A percentile compares a stretch with the other conserved stretches of the same genome.
Evolutionary conservation across 2,329 filamentous ascomycete species (phyloP).

Genomic region (Pseudomassariella vexata): DNA sequence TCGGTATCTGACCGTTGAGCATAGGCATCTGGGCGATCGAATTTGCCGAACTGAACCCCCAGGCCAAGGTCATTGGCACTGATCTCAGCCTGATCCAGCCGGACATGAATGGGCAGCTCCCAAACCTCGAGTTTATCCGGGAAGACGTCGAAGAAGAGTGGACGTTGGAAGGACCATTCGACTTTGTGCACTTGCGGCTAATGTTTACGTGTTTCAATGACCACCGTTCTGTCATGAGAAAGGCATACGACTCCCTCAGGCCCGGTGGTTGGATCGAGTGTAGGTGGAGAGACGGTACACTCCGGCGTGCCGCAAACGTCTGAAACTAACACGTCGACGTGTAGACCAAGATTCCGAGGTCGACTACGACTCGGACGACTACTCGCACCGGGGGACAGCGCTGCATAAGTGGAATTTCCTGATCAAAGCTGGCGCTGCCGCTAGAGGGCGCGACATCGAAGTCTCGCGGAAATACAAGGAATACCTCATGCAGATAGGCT

Average conservation of each 20-base stretch:
- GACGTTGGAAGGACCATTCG: conserved; percentile 1
- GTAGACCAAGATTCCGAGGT: conserved; percentile 4
- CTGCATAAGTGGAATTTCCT: conserved; percentile 4
- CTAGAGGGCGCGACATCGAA: conserved; percentile 3
- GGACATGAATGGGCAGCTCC: not conserved
- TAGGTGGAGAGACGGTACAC: no score
- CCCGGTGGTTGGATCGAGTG: conserved; percentile 8
- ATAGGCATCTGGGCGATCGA: conserved; percentile 6
- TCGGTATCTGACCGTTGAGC: no score
- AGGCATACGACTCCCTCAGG: conserved; percentile 1
- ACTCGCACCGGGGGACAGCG: conserved; percentile 1
- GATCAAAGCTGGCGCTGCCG: conserved; percentile 1
- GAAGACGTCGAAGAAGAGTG: conserved; percentile 5
- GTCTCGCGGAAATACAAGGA: conserved; percentile 6
- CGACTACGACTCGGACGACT: conserved; percentile 5
- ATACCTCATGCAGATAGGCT: conserved; percentile 3
- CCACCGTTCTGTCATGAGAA: conserved; percentile 1
- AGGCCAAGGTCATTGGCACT: conserved; percentile 3
- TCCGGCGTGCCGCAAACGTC: no score
- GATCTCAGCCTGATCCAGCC: conserved; percentile 7
- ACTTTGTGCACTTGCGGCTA: conserved; percentile 1
- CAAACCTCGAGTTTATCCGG: conserved; percentile 3
- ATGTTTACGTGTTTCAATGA: conserved; percentile 7
- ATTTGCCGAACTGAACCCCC: conserved; percentile 2
- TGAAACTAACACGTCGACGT: no score